Evolutionary conservation across 768 basidiomycete genomes (phyloP).

Genomic region (Boletellus sp.): DNA sequence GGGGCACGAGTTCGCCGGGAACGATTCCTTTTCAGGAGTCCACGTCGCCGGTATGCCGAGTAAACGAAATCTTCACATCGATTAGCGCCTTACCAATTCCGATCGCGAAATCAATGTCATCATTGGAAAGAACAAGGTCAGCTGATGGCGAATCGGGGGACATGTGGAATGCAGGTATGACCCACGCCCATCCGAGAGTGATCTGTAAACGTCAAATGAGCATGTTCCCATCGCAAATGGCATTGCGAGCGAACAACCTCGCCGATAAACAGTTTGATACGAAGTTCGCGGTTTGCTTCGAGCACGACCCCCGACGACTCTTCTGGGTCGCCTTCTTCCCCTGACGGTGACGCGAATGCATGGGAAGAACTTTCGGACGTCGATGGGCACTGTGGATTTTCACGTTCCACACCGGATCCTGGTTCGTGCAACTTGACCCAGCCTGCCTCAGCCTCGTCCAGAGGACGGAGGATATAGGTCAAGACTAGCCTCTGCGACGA

Average conservation of each 20-base stretch:
- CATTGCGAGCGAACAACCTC: slow-evolving; percentile 41
- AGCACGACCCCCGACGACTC: slow-evolving; percentile 48
- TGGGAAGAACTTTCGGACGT: slow-evolving; percentile 1
- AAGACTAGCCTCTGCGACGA: slow-evolving; percentile 36
- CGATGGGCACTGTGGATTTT: not conserved
- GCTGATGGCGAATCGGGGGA: slow-evolving; percentile 41
- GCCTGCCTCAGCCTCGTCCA: slow-evolving; percentile 27
- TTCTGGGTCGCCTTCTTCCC: slow-evolving; percentile 15
- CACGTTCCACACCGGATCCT: not conserved
- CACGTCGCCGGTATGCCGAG: slow-evolving; percentile 34
- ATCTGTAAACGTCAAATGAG: slow-evolving; percentile 39
- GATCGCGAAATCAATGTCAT: slow-evolving; percentile 75
- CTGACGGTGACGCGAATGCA: not conserved
- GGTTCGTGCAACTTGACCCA: slow-evolving; percentile 39
- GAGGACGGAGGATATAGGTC: slow-evolving; percentile 44
- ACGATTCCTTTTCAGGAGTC: not conserved
- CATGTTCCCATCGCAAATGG: not conserved
- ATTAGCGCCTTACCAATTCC: slow-evolving; percentile 67
- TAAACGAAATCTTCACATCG: slow-evolving; percentile 62
- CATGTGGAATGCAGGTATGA: slow-evolving; percentile 83
- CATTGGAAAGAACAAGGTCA: slow-evolving; percentile 44
- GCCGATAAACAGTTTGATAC: slow-evolving; percentile 70
- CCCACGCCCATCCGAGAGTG: slow-evolving; percentile 83
- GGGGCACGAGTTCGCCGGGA: not conserved
- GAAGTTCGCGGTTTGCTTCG: slow-evolving; percentile 63